Conservation (phyloP, 768 basidiomycete genomes). For the Panus rudis region DNA sequence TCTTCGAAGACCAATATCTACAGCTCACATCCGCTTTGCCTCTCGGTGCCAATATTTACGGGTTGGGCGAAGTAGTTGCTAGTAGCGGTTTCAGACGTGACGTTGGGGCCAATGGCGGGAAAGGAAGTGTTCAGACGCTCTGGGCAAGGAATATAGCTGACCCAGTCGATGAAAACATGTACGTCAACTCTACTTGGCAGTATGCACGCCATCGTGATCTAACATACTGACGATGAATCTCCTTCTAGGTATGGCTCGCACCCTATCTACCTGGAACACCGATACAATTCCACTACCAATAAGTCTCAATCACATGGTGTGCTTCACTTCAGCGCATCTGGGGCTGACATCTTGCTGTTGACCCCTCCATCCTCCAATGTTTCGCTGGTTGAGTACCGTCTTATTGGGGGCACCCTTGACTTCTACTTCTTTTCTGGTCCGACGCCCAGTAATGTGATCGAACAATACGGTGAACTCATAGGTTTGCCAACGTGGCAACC, state of each 20-base stretch:
- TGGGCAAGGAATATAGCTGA: conserved; percentile 61
- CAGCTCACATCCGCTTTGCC: conserved; percentile 71
- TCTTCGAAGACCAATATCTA: conserved; percentile 78
- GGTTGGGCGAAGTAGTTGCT: conserved; percentile 66
- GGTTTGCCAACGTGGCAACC: conserved; percentile 70
- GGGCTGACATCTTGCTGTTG: conserved; percentile 62
- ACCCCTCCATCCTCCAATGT: conserved; percentile 47
- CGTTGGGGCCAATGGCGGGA: conserved; percentile 40
- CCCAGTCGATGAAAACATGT: conserved; percentile 64
- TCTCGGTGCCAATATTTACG: conserved; percentile 64
- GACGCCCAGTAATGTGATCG: conserved; percentile 48
- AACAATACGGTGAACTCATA: conserved; percentile 63
- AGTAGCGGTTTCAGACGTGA: conserved; percentile 64
- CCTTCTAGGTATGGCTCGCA: conserved; percentile 64
- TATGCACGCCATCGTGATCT: no score
- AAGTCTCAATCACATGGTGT: conserved; percentile 66
- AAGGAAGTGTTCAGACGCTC: conserved; percentile 56
- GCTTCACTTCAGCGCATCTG: conserved; percentile 64
- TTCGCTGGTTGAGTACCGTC: conserved; percentile 65
- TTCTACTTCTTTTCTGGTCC: conserved; percentile 66
- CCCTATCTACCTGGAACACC: conserved; percentile 67
- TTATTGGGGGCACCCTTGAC: conserved; percentile 70
- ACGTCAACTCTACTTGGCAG: no score
- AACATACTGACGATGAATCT: not conserved
- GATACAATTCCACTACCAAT: conserved; percentile 44